These are phyloP conservation scores for Boletus tomentosulus DNA, from an alignment of 768 basidiomycete species.

Conservation along the genomic window DNA sequence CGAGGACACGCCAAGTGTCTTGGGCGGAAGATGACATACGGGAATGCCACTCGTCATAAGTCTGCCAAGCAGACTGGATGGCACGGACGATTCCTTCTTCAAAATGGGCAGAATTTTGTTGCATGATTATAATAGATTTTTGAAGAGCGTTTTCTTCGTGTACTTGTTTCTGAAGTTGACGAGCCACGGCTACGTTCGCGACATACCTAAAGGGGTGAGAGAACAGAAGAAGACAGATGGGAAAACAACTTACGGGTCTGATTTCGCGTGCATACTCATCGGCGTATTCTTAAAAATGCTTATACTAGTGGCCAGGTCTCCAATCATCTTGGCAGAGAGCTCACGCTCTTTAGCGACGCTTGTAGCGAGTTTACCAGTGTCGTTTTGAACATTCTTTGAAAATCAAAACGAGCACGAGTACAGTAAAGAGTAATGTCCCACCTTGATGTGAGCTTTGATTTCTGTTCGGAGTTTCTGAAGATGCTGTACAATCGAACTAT, in stretches of 20 bases:
- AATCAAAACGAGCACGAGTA: neutral
- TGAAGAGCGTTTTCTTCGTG: slow-evolving; percentile 97
- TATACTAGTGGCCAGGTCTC: slow-evolving; percentile 82
- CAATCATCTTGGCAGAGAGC: slow-evolving; percentile 75
- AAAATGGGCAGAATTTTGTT: slow-evolving; percentile 94
- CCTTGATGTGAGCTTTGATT: slow-evolving; percentile 98
- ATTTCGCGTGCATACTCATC: slow-evolving; percentile 66
- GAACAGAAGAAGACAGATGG: neutral
- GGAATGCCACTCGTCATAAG: slow-evolving; percentile 90
- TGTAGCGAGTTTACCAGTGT: slow-evolving; percentile 88
- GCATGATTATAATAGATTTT: slow-evolving; percentile 97
- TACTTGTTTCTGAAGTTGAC: slow-evolving; percentile 87
- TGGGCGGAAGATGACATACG: slow-evolving; percentile 73
- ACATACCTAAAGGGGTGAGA: slow-evolving; percentile 45
- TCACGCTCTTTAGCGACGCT: slow-evolving; percentile 90
- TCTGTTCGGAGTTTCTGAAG: slow-evolving; percentile 91
- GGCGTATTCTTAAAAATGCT: slow-evolving; percentile 96
- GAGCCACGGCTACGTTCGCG: slow-evolving; percentile 65
- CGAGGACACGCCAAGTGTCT: slow-evolving; percentile 69
- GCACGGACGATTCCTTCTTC: slow-evolving; percentile 95
- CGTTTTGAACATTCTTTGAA: slow-evolving; percentile 83
- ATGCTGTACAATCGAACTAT: slow-evolving; percentile 96
- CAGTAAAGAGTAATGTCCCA: slow-evolving; percentile 20
- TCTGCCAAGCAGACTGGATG: slow-evolving; percentile 95
- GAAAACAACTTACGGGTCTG: slow-evolving; percentile 9